Evolutionary conservation across 345 rosid species (phyloP).

Genomic region (Reutealis trisperma): DNA sequence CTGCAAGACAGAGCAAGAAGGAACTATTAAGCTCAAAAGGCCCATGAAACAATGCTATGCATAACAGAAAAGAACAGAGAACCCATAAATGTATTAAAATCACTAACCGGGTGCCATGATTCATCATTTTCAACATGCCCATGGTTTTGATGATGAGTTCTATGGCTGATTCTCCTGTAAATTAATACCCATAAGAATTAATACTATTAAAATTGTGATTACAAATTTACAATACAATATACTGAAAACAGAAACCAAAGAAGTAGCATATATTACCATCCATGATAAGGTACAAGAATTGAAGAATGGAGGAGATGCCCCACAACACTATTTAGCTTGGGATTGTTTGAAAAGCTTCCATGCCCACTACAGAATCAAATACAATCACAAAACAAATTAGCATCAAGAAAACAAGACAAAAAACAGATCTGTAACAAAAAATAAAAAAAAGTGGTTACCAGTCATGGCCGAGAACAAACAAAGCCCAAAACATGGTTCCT

Average conservation of each 20-base stretch:
- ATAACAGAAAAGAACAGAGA: background rate
- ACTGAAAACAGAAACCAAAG: background rate
- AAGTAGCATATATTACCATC: constrained; percentile 55
- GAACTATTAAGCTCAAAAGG: background rate
- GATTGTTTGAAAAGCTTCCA: constrained; percentile 80
- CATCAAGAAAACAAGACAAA: background rate
- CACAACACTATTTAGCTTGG: constrained; percentile 64
- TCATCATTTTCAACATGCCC: constrained; percentile 93
- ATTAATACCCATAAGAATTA: background rate
- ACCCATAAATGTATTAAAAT: background rate
- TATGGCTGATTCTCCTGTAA: constrained; percentile 88
- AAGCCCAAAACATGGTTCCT: constrained; percentile 95
- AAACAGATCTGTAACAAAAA: background rate
- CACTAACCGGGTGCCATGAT: constrained; percentile 84
- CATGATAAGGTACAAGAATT: constrained; percentile 90
- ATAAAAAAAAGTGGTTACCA: constrained; percentile 40
- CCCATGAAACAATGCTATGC: background rate
- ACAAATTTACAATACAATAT: no score
- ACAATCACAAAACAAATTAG: constrained; percentile 4
- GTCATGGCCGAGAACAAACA: constrained; percentile 93
- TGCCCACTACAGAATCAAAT: constrained; percentile 61
- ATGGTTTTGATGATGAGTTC: constrained; percentile 93
- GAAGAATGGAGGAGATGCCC: constrained; percentile 91
- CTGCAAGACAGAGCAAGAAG: constrained; percentile 34
- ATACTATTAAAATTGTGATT: no score